These are phyloP conservation scores for Phaeophleospora eucalypticola DNA, from an alignment of 2,329 filamentous ascomycete species.

Conservation along the genomic window DNA sequence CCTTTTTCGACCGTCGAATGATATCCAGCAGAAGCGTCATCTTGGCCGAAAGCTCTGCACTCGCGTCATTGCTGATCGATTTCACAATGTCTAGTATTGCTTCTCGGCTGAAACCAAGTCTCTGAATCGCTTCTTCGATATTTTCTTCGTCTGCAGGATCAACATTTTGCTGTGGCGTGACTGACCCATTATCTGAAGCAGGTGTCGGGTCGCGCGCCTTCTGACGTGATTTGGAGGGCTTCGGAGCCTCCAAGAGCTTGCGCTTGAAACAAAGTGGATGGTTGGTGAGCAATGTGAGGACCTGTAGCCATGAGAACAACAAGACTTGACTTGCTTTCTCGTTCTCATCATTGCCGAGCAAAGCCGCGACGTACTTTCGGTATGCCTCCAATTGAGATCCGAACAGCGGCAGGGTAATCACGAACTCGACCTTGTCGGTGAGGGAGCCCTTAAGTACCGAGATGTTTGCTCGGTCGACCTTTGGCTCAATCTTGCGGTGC, in stretches of 20 bases:
- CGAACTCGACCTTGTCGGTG: conserved; percentile 74
- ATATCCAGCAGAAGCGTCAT: conserved; percentile 64
- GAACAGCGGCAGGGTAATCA: conserved; percentile 70
- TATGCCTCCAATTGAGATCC: conserved; percentile 63
- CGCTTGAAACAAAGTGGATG: conserved; percentile 53
- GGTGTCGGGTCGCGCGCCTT: conserved; percentile 8
- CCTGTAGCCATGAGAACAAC: conserved; percentile 54
- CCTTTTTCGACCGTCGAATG: conserved; percentile 57
- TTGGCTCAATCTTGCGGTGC: conserved; percentile 68
- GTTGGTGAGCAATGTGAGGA: conserved; percentile 54
- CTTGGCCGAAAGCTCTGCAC: conserved; percentile 62
- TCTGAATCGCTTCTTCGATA: conserved; percentile 27
- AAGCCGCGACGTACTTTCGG: conserved; percentile 45
- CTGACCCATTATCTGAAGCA: conserved; percentile 12
- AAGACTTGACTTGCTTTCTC: conserved; percentile 38
- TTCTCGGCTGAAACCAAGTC: conserved; percentile 35
- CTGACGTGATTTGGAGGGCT: conserved; percentile 9
- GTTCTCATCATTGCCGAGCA: conserved; percentile 33
- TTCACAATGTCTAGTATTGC: conserved; percentile 36
- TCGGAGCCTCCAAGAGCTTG: conserved; percentile 44
- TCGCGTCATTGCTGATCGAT: conserved; percentile 36
- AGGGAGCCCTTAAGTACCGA: conserved; percentile 62
- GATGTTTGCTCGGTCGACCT: conserved; percentile 72
- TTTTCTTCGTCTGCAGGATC: conserved; percentile 20
- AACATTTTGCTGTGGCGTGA: conserved; percentile 9